Percentiles rank a stretch among this genome's conserved stretches.
Evolutionary conservation across 768 basidiomycete species (phyloP).

Genomic region (Boletus pseudopeckii): DNA sequence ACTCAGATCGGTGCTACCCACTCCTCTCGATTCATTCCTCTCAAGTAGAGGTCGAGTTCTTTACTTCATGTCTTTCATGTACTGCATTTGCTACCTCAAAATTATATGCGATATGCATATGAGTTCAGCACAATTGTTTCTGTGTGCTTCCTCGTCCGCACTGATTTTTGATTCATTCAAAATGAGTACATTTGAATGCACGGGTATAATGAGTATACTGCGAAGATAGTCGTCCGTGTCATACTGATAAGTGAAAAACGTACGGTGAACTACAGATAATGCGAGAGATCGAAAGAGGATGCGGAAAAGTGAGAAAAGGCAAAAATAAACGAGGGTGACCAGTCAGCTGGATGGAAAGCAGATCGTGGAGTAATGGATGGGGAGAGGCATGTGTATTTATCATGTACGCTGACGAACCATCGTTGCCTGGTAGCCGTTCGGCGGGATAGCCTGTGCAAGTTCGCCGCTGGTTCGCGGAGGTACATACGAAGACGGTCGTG

Average conservation of each 20-base stretch:
- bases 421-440: conserved; percentile 44
- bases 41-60: conserved; percentile 67
- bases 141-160: conserved; percentile 6
- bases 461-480: conserved; percentile 45
- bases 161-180: conserved; percentile 29
- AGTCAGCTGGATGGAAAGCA: conserved; percentile 29
- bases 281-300: conserved; percentile 41
- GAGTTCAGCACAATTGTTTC: neutral
- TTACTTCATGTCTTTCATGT: conserved; percentile 26
- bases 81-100: conserved; percentile 30
- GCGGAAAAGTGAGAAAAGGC: conserved; percentile 24
- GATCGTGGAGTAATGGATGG: conserved; percentile 19
- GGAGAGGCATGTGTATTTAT: conserved; percentile 15
- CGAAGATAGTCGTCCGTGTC: conserved; percentile 60
- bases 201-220: conserved; percentile 60
- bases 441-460: conserved; percentile 37
- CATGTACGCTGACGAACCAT: conserved; percentile 52
- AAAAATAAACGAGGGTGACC: conserved; percentile 25
- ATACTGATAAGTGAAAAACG: conserved; percentile 43
- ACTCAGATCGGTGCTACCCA: conserved; percentile 84
- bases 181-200: conserved; percentile 40
- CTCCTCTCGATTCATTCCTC: conserved; percentile 90
- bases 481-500: conserved; percentile 52
- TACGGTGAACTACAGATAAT: conserved; percentile 64
- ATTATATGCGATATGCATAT: conserved; percentile 37